Evolutionary conservation across 2,329 filamentous ascomycete species (phyloP).

Genomic region (Epicoccum nigrum): DNA sequence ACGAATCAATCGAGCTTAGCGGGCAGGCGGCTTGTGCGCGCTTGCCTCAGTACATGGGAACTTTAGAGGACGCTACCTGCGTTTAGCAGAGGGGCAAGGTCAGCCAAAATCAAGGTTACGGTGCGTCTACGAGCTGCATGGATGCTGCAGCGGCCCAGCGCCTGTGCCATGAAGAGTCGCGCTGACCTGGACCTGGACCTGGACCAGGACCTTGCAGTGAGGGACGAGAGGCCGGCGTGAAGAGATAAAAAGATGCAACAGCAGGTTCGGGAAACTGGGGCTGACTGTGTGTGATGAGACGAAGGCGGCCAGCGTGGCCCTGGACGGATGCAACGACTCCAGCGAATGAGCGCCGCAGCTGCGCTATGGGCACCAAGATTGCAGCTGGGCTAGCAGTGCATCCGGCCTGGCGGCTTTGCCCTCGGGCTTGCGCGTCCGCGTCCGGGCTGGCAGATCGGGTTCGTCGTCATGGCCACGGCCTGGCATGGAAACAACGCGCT

Average conservation of each 20-base stretch:
- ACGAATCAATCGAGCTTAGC: conserved; percentile 18
- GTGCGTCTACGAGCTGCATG: conserved; percentile 8
- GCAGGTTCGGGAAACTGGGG: conserved; percentile 21
- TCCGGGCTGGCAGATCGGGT: conserved; percentile 29
- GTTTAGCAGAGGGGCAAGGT: conserved; percentile 23
- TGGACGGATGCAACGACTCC: conserved; percentile 7
- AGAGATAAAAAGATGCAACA: conserved; percentile 23
- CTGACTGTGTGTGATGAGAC: conserved; percentile 32
- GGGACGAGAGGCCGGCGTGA: conserved; percentile 23
- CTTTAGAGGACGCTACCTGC: conserved; percentile 23
- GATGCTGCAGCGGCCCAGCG: conserved; percentile 9
- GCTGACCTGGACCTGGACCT: conserved; percentile 8
- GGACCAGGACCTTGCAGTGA: conserved; percentile 14
- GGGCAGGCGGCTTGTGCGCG: conserved; percentile 22
- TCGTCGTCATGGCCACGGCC: conserved; percentile 14
- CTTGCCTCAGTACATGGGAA: conserved; percentile 18
- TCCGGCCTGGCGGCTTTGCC: conserved; percentile 4
- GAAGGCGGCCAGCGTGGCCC: conserved; percentile 20
- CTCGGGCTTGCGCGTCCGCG: conserved; percentile 16
- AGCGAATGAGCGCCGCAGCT: conserved; percentile 17
- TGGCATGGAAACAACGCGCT: conserved; percentile 16
- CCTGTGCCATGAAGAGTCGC: conserved; percentile 2
- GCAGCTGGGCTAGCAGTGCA: conserved; percentile 4
- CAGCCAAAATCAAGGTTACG: conserved; percentile 15
- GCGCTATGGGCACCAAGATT: conserved; percentile 14